phyloP scores from a whole-genome alignment of 148 eudicot species.

The Rhododendron simsii region DNA sequence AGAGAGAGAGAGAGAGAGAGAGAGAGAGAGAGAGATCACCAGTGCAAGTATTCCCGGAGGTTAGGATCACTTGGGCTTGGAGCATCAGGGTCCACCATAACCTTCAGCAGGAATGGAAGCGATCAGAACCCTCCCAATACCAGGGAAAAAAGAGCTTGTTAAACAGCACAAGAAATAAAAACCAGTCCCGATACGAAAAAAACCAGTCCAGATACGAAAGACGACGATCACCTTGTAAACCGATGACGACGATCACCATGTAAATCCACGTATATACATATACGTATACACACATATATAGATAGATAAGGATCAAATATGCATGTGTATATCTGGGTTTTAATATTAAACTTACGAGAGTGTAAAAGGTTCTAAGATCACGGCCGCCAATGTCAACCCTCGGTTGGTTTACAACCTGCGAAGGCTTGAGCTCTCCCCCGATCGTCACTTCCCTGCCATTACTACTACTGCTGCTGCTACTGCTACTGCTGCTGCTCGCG shows the following conservation, averaged over 20 bases:
- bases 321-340: not conserved
- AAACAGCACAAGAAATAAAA: too few relatives aligned
- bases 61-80: constrained; percentile 86
- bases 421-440: constrained; percentile 73
- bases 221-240: too few relatives aligned
- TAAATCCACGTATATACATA: not conserved
- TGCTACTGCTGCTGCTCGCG: too few relatives aligned
- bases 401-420: constrained; percentile 69
- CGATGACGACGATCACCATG: not conserved
- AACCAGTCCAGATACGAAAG: too few relatives aligned
- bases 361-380: constrained; percentile 73
- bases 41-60: constrained; percentile 77
- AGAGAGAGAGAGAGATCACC: constrained; percentile 33
- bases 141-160: too few relatives aligned
- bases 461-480: not conserved
- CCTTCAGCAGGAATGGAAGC: constrained; percentile 22
- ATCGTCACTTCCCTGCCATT: constrained; percentile 41
- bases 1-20: constrained; percentile 10
- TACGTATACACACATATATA: too few relatives aligned
- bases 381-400: constrained; percentile 73
- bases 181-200: too few relatives aligned
- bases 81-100: constrained; percentile 96
- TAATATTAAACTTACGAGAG: constrained; percentile 39
- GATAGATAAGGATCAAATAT: not conserved
- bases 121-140: not conserved